These are phyloP conservation scores for Skeletonema grethae DNA, from an alignment of 108 stramenopile species.

Conservation along the genomic window DNA sequence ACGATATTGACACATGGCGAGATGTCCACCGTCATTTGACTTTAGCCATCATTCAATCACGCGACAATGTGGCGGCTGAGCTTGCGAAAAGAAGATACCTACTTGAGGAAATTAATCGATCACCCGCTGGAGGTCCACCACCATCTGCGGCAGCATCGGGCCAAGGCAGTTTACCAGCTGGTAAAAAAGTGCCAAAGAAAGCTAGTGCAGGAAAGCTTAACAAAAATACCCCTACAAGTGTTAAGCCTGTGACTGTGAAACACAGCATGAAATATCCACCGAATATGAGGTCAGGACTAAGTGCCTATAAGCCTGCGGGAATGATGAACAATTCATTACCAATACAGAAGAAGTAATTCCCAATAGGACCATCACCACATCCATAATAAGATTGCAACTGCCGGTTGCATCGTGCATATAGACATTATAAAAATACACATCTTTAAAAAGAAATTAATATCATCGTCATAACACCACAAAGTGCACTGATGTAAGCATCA, in stretches of 20 bases:
- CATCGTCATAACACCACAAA: neutral
- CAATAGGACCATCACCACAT: neutral
- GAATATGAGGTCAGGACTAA: neutral
- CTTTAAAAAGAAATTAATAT: neutral
- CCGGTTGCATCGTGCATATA: too few species aligned
- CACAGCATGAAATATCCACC: neutral
- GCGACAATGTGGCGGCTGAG: constrained; percentile 63
- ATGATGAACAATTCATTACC: neutral
- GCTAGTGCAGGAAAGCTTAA: neutral
- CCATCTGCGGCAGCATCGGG: neutral
- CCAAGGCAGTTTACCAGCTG: neutral
- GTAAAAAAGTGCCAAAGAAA: neutral
- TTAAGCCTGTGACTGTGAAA: neutral
- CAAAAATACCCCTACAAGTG: neutral
- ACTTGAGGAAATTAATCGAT: constrained; percentile 63
- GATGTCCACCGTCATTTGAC: constrained; percentile 60
- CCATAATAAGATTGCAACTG: neutral
- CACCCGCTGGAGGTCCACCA: neutral
- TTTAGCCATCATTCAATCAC: constrained; percentile 57
- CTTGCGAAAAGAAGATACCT: constrained; percentile 65
- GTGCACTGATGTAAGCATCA: neutral
- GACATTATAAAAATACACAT: neutral
- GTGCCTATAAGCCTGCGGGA: too few species aligned
- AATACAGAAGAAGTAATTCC: neutral
- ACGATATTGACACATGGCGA: constrained; percentile 62